phyloP scores from a whole-genome alignment of 805 yeast genomes.

The Zygosaccharomyces bisporus region DNA sequence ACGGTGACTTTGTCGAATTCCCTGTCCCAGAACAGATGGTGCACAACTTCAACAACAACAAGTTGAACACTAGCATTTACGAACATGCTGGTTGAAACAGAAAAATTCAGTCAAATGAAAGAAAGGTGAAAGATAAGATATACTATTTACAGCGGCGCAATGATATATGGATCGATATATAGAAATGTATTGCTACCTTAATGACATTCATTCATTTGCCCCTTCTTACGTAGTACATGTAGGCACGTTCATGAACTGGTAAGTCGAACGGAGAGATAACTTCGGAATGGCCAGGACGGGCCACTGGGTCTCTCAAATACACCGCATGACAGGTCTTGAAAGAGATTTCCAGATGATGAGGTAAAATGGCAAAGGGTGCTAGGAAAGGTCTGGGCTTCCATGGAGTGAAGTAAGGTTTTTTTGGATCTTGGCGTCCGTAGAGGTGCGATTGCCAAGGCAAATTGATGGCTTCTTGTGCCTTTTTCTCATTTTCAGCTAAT shows the following conservation, averaged over 20 bases:
- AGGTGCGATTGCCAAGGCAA: conserved; percentile 79
- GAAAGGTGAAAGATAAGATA: not conserved
- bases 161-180: conserved; percentile 16
- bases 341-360: conserved; percentile 87
- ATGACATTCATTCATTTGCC: conserved; percentile 40
- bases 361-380: conserved; percentile 88
- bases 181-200: not conserved
- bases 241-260: conserved; percentile 86
- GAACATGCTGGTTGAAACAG: conserved; percentile 67
- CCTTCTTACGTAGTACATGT: conserved; percentile 84
- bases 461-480: conserved; percentile 43
- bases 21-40: conserved; percentile 91
- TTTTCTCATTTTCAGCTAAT: conserved; percentile 48
- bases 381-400: conserved; percentile 94
- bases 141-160: conserved; percentile 18
- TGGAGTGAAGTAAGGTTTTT: conserved; percentile 88
- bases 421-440: conserved; percentile 74
- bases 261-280: conserved; percentile 85
- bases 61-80: conserved; percentile 65
- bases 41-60: conserved; percentile 62
- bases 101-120: not conserved
- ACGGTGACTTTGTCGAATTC: conserved; percentile 70
- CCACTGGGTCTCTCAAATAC: conserved; percentile 94
- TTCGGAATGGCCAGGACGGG: conserved; percentile 95
- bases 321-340: conserved; percentile 93